These are phyloP conservation scores for Heliosperma pusillum DNA, from an alignment of 148 eudicot genomes.

Conservation along the genomic window DNA sequence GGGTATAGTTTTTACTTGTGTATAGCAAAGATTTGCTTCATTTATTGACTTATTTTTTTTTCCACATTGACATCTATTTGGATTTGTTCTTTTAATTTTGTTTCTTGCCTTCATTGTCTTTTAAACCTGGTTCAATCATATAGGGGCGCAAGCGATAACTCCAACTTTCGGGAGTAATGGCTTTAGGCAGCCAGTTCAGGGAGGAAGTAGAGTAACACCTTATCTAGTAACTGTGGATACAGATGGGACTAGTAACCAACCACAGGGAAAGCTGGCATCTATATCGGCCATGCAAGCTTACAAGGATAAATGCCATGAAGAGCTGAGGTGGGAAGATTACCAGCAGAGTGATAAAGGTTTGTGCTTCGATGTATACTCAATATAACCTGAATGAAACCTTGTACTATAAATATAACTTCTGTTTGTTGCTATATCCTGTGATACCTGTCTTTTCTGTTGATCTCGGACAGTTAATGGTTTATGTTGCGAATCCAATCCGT, in stretches of 20 bases:
- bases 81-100: neutral
- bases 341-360: conserved; percentile 90
- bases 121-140: conserved; percentile 15
- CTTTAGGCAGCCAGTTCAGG: conserved; percentile 64
- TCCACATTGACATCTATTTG: neutral
- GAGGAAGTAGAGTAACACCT: conserved; percentile 73
- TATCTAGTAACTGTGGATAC: conserved; percentile 22
- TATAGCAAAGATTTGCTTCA: neutral
- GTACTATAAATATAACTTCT: too few relatives aligned
- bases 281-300: conserved; percentile 87
- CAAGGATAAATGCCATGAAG: conserved; percentile 94
- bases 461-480: neutral
- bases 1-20: neutral
- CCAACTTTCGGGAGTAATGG: conserved; percentile 55
- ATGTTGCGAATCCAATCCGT: too few relatives aligned
- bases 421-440: neutral
- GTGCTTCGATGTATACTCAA: neutral
- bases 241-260: neutral
- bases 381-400: neutral
- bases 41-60: neutral
- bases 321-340: conserved; percentile 96
- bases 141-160: conserved; percentile 63
- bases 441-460: neutral
- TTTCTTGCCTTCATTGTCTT: conserved; percentile 6
- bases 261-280: conserved; percentile 64